Base-by-base conservation (phyloP, 495 filamentous ascomycete genomes). In the Podospora appendiculata region DNA sequence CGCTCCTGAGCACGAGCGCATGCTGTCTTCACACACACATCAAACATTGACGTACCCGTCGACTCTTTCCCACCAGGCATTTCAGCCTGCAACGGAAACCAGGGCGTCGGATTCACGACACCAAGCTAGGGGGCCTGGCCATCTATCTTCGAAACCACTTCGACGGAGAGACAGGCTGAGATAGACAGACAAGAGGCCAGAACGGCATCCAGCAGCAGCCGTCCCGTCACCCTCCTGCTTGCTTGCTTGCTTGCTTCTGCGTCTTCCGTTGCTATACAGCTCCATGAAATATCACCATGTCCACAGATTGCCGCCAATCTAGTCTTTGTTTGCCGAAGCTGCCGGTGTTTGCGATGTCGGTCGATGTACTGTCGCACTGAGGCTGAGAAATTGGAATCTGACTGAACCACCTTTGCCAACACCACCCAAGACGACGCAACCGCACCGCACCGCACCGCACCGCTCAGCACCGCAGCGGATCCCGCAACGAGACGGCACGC, bases 11-110 rank as follows among this genome's bases (percentile, higher is more conserved):
- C 56, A 43, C 56, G 56, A 58, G 56, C 56, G 42, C 56, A 32
- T 18, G 19, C 45, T 50, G 50, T 57, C 51, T 50, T 25, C 25
- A 25, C 51, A 58, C 56, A 58, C 56, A 54, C 51, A 32, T 58
- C 51, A 58, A 58, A 58, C 56, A 50, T 47, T 35, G 39, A 12
- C 50, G 51, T 46, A 33, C 7, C n/a, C 12, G 12, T 13, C 44
- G 16, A 12, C 19, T 38, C 36, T 10, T 11, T 38, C 10, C n/a
- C 41, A 42, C n/a, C 17, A 8, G 39, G 16, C 13, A 42, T 33
- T 50, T 42, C 36, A 25, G 34, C 11, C 33, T 39, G 14, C 46
- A 38, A 39, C n/a, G 14, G 13, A 8, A 19, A 36, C 46, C 18
- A 32, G 25, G 45, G 12, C 32, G 45, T 48, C 25, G 25, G 25